Base-by-base conservation (phyloP, 169 alveolate genomes). In the Plasmodium blacklocki region DNA sequence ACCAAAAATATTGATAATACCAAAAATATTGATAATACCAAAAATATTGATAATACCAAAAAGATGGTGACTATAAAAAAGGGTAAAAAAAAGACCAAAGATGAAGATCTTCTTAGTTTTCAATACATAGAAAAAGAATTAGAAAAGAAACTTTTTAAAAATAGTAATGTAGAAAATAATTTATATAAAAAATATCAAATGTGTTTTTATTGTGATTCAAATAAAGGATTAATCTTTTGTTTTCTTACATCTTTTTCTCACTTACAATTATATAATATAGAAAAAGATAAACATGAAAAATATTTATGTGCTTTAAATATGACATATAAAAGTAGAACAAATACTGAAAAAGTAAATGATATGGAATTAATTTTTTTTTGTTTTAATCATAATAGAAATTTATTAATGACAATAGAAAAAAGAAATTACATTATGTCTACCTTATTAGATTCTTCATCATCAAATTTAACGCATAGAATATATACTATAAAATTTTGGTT, bases 351-450 rank as follows among this genome's bases (percentile, higher is more conserved):
- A 19, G 89, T 76, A 21, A 76, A 76, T 58, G 89, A 76, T 15
- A 49, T 76, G 59, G 89, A 76, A 76, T 19, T 76, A n/a, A 32
- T 49, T 64, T 63, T 63, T 18, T 76, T 29, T 52, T 49, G 78
- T 2, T 64, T 63, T 58, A 76, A 66, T 49, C 68, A 76, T 66
- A 76, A 62, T 29, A 64, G 89, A 56, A 43, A 63, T 32, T 19
- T 76, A 4, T 19, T 76, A 23, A 76, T 76, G 89, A 76, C 89
- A 3, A 76, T 76, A 6, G 89, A 76, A 32, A 76, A 58, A 56
- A 76, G 89, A 56, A 76, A 76, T 68, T 63, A 64, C 26, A 5
- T 47, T 5, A 66, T 76, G 58, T 58, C 64, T 12, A 70, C 19
- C 7, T 23, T 54, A 11, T n/a, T 23, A 49, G 39, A 29, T 32